Evolutionary conservation across 129 eudicot species (phyloP).

Genomic region (Tagetes patula): DNA sequence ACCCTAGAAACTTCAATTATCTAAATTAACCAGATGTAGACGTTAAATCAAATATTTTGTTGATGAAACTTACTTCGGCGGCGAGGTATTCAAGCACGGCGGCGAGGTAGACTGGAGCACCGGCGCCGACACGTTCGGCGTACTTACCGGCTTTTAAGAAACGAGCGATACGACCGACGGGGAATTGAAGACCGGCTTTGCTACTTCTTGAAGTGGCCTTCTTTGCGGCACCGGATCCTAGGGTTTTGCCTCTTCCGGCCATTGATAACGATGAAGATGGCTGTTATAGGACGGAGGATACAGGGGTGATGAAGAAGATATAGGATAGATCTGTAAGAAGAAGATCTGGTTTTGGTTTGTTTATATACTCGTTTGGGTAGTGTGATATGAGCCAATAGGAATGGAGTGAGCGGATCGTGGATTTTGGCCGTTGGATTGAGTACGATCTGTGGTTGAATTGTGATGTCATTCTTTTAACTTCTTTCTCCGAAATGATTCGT

Average conservation of each 20-base stretch:
- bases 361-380: conserved; percentile 32
- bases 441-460: background rate
- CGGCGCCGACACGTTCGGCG: conserved; percentile 41
- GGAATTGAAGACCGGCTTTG: conserved; percentile 44
- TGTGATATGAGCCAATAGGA: conserved; percentile 33
- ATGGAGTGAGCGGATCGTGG: conserved; percentile 37
- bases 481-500: background rate
- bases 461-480: too few species aligned
- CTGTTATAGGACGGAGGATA: background rate
- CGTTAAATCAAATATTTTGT: too few species aligned
- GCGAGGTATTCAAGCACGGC: conserved; percentile 43
- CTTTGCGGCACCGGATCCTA: conserved; percentile 37
- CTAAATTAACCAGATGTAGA: background rate
- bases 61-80: conserved; percentile 30
- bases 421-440: conserved; percentile 27
- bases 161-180: conserved; percentile 43
- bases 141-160: conserved; percentile 41
- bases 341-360: background rate
- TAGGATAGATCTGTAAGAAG: background rate
- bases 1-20: conserved; percentile 24
- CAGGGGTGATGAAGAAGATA: background rate
- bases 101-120: conserved; percentile 44
- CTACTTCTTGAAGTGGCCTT: conserved; percentile 42
- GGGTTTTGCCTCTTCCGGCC: conserved; percentile 41
- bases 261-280: background rate